Conservation (phyloP, 2,329 filamentous ascomycete species). For the Cercospora beticola region DNA sequence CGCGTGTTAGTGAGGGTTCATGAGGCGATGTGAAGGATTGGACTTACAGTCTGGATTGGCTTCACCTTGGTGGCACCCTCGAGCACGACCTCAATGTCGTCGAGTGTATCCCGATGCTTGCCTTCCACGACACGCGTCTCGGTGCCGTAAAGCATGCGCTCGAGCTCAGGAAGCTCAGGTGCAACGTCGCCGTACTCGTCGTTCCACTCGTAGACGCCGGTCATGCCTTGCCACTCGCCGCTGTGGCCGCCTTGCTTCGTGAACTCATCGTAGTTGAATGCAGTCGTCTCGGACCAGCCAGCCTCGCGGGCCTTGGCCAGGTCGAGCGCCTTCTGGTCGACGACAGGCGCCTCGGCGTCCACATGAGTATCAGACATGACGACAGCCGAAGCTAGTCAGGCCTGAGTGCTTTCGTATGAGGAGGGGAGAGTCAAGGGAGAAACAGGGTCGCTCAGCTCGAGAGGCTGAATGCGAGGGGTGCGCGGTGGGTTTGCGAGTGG, state of each 20-base stretch:
- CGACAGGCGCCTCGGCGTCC: neutral
- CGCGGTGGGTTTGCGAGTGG: neutral
- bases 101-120: constrained; percentile 61
- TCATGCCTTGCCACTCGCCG: constrained; percentile 54
- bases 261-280: constrained; percentile 34
- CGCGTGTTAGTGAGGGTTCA: constrained; percentile 19
- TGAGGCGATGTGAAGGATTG: neutral
- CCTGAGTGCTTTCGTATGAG: neutral
- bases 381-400: neutral
- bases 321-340: constrained; percentile 1
- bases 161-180: constrained; percentile 67
- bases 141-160: constrained; percentile 69
- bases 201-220: constrained; percentile 76
- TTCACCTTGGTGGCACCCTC: constrained; percentile 50
- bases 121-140: constrained; percentile 57
- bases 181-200: constrained; percentile 86
- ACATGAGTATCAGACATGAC: neutral
- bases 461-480: neutral
- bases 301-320: constrained; percentile 20
- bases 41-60: constrained; percentile 53
- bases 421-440: neutral
- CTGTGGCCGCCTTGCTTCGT: constrained; percentile 19
- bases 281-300: constrained; percentile 33
- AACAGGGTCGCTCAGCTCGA: neutral
- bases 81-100: constrained; percentile 50